Evolutionary conservation across 345 rosid genomes (phyloP).

Genomic region (Mercurialis annua): DNA sequence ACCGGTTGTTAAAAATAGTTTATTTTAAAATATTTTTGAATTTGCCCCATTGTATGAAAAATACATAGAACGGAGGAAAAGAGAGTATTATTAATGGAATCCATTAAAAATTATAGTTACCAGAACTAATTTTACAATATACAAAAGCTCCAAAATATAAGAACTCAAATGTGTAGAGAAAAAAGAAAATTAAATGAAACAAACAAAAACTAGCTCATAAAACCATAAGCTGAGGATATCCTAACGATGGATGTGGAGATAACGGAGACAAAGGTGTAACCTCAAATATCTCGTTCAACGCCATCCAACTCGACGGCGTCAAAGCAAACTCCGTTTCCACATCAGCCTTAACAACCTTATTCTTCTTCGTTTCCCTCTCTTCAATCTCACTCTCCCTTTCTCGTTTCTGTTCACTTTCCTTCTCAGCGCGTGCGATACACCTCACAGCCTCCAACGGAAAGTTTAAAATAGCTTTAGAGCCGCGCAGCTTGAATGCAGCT

Average conservation of each 20-base stretch:
- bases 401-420: conserved; percentile 39
- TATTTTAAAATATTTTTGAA: too few species aligned
- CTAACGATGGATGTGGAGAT: conserved; percentile 19
- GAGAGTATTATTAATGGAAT: too few species aligned
- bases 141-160: too few species aligned
- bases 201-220: too few species aligned
- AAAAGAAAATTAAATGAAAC: too few species aligned
- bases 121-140: too few species aligned
- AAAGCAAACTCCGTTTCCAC: conserved; percentile 24
- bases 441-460: conserved; percentile 79
- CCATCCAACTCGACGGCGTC: conserved; percentile 48
- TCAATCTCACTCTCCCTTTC: conserved; percentile 26
- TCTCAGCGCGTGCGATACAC: conserved; percentile 21
- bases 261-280: conserved; percentile 18
- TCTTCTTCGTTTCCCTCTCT: conserved; percentile 11
- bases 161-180: too few species aligned
- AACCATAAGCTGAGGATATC: conserved; percentile 22
- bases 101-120: too few species aligned
- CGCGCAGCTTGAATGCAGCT: conserved; percentile 77
- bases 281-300: conserved; percentile 9
- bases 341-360: conserved; percentile 20
- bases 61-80: too few species aligned
- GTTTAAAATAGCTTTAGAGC: conserved; percentile 79
- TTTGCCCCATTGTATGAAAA: too few species aligned
- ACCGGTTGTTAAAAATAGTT: too few species aligned